Evolutionary conservation across 2,329 filamentous ascomycete species (phyloP).

Genomic region (Botrytis porri): DNA sequence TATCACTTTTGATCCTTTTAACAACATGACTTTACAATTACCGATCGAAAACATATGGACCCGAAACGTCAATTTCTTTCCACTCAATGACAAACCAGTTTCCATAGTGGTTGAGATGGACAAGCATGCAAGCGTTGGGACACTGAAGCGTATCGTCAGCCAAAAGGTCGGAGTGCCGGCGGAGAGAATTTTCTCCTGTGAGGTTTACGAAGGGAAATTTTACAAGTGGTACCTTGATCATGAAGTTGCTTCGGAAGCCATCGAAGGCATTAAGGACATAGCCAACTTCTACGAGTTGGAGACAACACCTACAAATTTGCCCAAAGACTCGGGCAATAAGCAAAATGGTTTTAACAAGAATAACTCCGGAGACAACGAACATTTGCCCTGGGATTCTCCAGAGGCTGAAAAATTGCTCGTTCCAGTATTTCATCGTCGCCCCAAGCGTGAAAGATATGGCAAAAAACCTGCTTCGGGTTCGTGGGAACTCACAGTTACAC

Average conservation of each 20-base stretch:
- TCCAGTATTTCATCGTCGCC: slow-evolving; percentile 63
- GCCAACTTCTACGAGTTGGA: slow-evolving; percentile 77
- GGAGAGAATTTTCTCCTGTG: slow-evolving; percentile 70
- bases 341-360: slow-evolving; percentile 42
- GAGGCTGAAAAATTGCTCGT: slow-evolving; percentile 66
- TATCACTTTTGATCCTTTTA: slow-evolving; percentile 98
- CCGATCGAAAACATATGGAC: slow-evolving; percentile 83
- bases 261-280: slow-evolving; percentile 55
- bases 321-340: slow-evolving; percentile 36
- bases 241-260: slow-evolving; percentile 67
- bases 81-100: slow-evolving; percentile 68
- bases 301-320: slow-evolving; percentile 72
- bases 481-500: slow-evolving; percentile 38
- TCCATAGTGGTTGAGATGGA: slow-evolving; percentile 75
- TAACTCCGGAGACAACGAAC: slow-evolving; percentile 46
- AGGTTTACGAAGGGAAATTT: slow-evolving; percentile 80
- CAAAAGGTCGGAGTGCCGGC: slow-evolving; percentile 61
- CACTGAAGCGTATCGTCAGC: slow-evolving; percentile 69
- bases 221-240: slow-evolving; percentile 81
- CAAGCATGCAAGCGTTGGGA: slow-evolving; percentile 67
- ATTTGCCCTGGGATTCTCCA: slow-evolving; percentile 56
- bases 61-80: slow-evolving; percentile 72
- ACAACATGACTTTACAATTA: slow-evolving; percentile 85
- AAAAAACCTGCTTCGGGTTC: slow-evolving; percentile 34
- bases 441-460: slow-evolving; percentile 30